Evolutionary conservation across 2,329 filamentous ascomycete genomes (phyloP), one percentile per base, ranked within the genome.

Genomic region (Bipolaris bicolor): DNA sequence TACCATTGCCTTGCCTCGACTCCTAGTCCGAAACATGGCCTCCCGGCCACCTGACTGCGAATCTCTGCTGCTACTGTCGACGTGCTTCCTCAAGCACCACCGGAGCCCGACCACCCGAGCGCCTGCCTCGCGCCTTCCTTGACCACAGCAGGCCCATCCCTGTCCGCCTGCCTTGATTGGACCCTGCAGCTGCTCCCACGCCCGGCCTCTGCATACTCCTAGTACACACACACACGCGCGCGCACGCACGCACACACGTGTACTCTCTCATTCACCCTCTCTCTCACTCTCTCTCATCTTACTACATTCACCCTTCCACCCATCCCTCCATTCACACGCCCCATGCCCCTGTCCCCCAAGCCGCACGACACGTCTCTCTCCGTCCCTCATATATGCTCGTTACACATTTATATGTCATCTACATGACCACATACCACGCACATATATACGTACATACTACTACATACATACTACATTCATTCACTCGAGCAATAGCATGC

Each of bases 171-270:
- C 49, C 56, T 62, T 60, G 44, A 65, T 64, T 69, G 65, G 68
- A 70, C 68, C 68, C 67, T 71, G 68, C 64, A 70, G 66, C 58
- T 53, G 64, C 64, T 59, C 62, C 62, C 48, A 44, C 44, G 33
- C 48, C 44, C 31, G 31, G 39, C 44, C 29, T 31, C 7, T 31
- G 10, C 29, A 31, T 31, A 10, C 26, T 5, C 24, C 20, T 20
- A 20, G 20, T 26, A 7, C 22, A 24, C 22, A 1, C 22, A 7
- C 22, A 5, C 22, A 4, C 22, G 1, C 22, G 22, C 22, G 1
- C 22, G 22, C 22, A 24, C 22, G 22, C 22, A 26, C 26, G 26
- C 43, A 58, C 40, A 62, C 20, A 26, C 40, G 40, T 43, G 40
- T 24, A 56, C 64, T 60, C 55, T 60, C 62, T 34, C 52, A 49